Evolutionary conservation across 2,329 filamentous ascomycete species (phyloP).

Genomic region (Clonostachys sp.): DNA sequence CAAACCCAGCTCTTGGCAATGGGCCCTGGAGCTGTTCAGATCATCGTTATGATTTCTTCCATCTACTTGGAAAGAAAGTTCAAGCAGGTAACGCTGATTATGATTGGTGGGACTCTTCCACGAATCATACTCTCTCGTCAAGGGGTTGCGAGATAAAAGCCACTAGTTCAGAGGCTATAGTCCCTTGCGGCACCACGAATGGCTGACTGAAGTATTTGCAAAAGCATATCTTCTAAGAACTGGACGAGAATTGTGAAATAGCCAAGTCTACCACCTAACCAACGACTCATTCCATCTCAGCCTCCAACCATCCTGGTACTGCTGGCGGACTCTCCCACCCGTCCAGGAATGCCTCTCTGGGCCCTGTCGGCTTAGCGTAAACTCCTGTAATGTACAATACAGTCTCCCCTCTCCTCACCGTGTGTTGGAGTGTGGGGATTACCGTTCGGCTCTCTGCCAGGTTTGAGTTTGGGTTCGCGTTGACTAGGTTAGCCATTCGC

Average conservation of each 20-base stretch:
- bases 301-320: constrained; percentile 54
- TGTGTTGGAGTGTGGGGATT: constrained; percentile 64
- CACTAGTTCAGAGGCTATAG: too few relatives aligned
- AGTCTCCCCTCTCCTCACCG: constrained; percentile 50
- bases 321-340: constrained; percentile 56
- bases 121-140: too few relatives aligned
- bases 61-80: background rate
- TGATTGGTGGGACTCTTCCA: constrained; percentile 46
- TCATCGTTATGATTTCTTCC: background rate
- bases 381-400: constrained; percentile 68
- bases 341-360: constrained; percentile 47
- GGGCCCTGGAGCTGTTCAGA: constrained; percentile 50
- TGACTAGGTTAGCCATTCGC: constrained; percentile 60
- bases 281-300: background rate
- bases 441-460: constrained; percentile 67
- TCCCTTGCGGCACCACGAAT: too few relatives aligned
- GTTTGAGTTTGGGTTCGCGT: constrained; percentile 77
- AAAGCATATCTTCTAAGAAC: too few relatives aligned
- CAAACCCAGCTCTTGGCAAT: constrained; percentile 71
- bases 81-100: constrained; percentile 35
- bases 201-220: too few relatives aligned
- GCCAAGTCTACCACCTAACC: too few relatives aligned
- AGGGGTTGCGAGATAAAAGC: too few relatives aligned
- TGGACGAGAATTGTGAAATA: too few relatives aligned
- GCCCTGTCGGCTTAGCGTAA: constrained; percentile 61